A percentile compares a stretch with the other conserved stretches of the same genome.
Conservation (phyloP, 441 rosid genomes). For the Populus hybrid region DNA sequence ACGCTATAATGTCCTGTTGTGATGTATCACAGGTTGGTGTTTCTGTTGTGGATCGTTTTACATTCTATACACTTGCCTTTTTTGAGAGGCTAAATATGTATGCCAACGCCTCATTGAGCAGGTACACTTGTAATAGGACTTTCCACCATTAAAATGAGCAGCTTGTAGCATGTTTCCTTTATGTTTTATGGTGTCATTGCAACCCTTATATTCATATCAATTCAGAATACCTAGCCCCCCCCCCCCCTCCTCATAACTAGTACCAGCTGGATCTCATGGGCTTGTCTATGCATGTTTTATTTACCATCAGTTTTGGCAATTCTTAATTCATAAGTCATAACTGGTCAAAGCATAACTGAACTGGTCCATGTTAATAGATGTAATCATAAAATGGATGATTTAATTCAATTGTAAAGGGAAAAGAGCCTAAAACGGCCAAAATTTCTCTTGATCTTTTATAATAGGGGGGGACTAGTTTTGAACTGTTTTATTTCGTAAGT, state of each 20-base stretch:
- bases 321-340: not conserved
- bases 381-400: not conserved
- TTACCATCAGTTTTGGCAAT: not conserved
- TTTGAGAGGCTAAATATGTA: slow-evolving; percentile 90
- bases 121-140: slow-evolving; percentile 38
- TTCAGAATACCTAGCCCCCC: not conserved
- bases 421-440: not conserved
- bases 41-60: slow-evolving; percentile 95
- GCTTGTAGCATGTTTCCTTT: not conserved
- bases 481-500: too few relatives aligned
- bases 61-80: slow-evolving; percentile 90
- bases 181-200: not conserved
- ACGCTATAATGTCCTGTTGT: not conserved
- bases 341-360: not conserved
- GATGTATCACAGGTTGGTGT: slow-evolving; percentile 70
- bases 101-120: slow-evolving; percentile 85
- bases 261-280: not conserved
- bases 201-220: not conserved
- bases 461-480: too few relatives aligned
- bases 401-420: not conserved
- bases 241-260: not conserved
- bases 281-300: not conserved
- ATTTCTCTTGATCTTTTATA: too few relatives aligned
- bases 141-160: slow-evolving; percentile 9
- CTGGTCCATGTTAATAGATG: not conserved